Percentiles rank a stretch among this genome's conserved stretches.
These are phyloP conservation scores for Colletotrichum graminicola DNA, from an alignment of 2,329 filamentous ascomycete genomes.

Conservation along the genomic window DNA sequence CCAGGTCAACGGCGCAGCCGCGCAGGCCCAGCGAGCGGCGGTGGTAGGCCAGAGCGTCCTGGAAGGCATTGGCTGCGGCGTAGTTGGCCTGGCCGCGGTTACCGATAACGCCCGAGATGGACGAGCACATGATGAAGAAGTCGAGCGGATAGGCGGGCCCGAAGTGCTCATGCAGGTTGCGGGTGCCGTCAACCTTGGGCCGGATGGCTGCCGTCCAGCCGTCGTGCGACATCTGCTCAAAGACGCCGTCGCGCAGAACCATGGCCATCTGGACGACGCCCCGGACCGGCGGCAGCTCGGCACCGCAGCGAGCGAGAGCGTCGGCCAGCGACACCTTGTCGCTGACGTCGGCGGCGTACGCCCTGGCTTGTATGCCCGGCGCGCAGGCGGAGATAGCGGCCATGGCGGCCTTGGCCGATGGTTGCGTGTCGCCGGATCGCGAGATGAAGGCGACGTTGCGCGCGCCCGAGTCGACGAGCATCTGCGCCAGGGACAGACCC, in stretches of 20 bases:
- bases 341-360: constrained; percentile 51
- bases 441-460: constrained; percentile 48
- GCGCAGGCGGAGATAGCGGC: too few species aligned
- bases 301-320: too few species aligned
- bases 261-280: constrained; percentile 42
- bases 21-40: constrained; percentile 49
- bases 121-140: constrained; percentile 47
- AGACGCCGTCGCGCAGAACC: constrained; percentile 39
- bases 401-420: too few species aligned
- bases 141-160: constrained; percentile 41
- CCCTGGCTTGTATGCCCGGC: not conserved
- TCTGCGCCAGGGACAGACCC: constrained; percentile 44
- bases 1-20: constrained; percentile 55
- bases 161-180: constrained; percentile 50
- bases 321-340: constrained; percentile 18
- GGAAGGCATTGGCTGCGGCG: constrained; percentile 54
- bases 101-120: too few species aligned
- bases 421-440: constrained; percentile 43
- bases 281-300: constrained; percentile 36
- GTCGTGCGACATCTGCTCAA: constrained; percentile 47
- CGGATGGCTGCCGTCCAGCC: constrained; percentile 44
- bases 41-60: constrained; percentile 53
- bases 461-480: constrained; percentile 47
- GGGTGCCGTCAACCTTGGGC: constrained; percentile 52
- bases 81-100: constrained; percentile 54